Evolutionary conservation across 495 filamentous ascomycete genomes (phyloP).

Genomic region (Saxispiralis lemnorum): DNA sequence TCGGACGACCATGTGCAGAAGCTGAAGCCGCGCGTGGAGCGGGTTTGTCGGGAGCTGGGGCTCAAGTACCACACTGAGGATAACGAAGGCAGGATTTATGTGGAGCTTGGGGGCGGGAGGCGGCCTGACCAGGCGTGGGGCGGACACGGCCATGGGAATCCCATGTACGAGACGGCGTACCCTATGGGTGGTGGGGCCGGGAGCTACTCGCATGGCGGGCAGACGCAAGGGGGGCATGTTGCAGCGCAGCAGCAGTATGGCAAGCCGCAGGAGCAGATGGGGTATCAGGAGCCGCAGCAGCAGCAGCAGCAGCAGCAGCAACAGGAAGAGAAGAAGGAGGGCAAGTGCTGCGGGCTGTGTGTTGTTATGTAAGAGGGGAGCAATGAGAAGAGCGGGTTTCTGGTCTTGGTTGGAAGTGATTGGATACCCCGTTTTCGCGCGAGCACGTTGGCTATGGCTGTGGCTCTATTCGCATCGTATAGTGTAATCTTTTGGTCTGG

Average conservation of each 20-base stretch:
- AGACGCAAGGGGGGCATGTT: slow-evolving; percentile 9
- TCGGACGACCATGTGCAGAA: slow-evolving; percentile 62
- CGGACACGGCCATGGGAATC: slow-evolving; percentile 8
- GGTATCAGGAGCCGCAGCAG: neutral
- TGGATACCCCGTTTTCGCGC: too few relatives aligned
- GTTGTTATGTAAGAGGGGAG: slow-evolving; percentile 11
- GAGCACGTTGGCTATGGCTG: too few relatives aligned
- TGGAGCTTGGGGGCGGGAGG: slow-evolving; percentile 33
- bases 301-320: slow-evolving; percentile 4
- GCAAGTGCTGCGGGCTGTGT: slow-evolving; percentile 16
- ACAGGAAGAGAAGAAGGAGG: slow-evolving; percentile 9
- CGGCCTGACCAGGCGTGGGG: neutral
- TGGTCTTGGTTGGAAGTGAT: too few relatives aligned
- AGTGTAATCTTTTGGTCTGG: too few relatives aligned
- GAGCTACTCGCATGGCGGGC: neutral
- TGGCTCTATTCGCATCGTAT: too few relatives aligned
- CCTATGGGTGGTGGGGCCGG: slow-evolving; percentile 11
- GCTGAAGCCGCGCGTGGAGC: slow-evolving; percentile 78
- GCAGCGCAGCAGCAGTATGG: slow-evolving; percentile 6
- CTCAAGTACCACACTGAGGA: slow-evolving; percentile 68
- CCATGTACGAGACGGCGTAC: slow-evolving; percentile 15
- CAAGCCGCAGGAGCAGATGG: slow-evolving; percentile 10
- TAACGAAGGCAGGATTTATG: slow-evolving; percentile 70
- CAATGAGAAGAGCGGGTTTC: too few relatives aligned
- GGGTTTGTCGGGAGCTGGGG: slow-evolving; percentile 64